Conservation (phyloP, 352 stramenopile genomes). For the Chrysophaeum taylorii region DNA sequence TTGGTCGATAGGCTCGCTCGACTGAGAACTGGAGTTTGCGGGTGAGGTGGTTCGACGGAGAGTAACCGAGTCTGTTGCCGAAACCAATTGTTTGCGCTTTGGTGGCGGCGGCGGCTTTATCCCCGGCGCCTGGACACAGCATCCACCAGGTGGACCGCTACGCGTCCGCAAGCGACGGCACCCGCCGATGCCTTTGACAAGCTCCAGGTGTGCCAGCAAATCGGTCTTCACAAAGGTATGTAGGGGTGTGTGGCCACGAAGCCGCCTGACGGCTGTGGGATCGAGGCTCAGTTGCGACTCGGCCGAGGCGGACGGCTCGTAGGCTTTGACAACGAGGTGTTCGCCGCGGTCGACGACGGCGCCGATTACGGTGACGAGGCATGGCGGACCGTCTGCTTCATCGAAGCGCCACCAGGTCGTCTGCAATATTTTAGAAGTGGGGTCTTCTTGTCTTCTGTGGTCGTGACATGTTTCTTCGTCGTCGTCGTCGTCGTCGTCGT, state of each 20-base stretch:
- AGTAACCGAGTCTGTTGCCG: too few species aligned
- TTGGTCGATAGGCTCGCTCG: too few species aligned
- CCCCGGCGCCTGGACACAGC: too few species aligned
- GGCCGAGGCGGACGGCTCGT: not conserved
- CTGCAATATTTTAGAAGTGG: not conserved
- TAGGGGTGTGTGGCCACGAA: not conserved
- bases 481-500: not conserved
- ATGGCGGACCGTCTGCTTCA: not conserved
- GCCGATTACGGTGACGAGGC: not conserved
- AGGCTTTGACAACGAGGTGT: not conserved
- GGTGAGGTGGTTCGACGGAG: too few species aligned
- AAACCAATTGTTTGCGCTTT: too few species aligned
- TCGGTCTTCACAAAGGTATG: not conserved
- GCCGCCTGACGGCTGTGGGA: not conserved
- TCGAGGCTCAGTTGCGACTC: not conserved
- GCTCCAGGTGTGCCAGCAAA: not conserved
- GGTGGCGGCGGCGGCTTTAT: too few species aligned
- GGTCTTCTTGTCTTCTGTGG: not conserved
- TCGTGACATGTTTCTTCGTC: too few species aligned
- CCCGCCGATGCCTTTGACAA: too few species aligned
- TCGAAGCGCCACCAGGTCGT: not conserved
- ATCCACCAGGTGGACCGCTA: too few species aligned
- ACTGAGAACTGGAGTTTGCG: too few species aligned
- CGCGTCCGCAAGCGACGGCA: too few species aligned
- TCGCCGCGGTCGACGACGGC: not conserved